Evolutionary conservation across 169 alveolate genomes (phyloP).

Genomic region (Eimeria brunetti): DNA sequence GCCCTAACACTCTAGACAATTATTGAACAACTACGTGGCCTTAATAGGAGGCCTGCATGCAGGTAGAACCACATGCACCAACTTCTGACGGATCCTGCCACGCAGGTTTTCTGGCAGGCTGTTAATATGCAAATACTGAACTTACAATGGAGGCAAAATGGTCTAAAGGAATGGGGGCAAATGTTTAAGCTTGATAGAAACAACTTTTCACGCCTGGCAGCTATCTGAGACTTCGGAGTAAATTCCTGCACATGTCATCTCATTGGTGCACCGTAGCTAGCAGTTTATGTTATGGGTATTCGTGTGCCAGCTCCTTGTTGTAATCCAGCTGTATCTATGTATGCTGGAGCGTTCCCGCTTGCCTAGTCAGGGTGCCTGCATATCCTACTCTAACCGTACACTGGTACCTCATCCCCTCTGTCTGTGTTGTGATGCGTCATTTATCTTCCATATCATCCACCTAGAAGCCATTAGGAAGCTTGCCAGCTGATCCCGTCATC

Average conservation of each 20-base stretch:
- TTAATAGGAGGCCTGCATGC: neutral
- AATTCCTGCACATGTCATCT: neutral
- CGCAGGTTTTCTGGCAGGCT: neutral
- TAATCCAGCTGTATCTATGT: neutral
- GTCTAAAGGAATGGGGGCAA: neutral
- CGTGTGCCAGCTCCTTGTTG: neutral
- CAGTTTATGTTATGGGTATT: neutral
- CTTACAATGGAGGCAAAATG: neutral
- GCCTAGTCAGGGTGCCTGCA: neutral
- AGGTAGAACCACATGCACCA: neutral
- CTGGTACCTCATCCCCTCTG: neutral
- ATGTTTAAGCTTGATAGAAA: neutral
- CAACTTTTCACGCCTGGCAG: neutral
- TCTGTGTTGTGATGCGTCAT: neutral
- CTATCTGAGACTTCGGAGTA: neutral
- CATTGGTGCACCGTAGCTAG: neutral
- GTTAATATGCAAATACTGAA: neutral
- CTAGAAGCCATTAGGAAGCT: neutral
- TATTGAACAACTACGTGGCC: neutral
- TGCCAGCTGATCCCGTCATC: neutral
- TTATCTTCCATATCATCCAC: neutral
- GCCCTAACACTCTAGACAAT: neutral
- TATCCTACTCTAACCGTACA: neutral
- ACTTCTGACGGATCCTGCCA: neutral
- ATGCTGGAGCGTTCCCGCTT: neutral